A percentile compares a stretch with the other conserved stretches of the same genome.
Evolutionary conservation across 23 red algal genomes (phyloP).

Genomic region (Agarophyton chilense): DNA sequence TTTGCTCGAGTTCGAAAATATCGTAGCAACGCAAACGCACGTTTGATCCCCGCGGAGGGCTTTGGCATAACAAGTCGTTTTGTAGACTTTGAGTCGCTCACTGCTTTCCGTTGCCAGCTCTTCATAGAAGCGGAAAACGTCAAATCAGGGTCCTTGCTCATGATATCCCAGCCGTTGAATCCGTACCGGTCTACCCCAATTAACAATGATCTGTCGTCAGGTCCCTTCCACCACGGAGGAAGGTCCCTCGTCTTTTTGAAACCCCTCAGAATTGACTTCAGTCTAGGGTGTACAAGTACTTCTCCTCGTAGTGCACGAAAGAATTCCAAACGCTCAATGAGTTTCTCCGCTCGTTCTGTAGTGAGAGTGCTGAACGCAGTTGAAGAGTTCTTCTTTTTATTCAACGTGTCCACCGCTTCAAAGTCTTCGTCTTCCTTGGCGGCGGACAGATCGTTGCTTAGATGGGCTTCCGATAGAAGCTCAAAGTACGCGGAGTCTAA

Average conservation of each 20-base stretch:
- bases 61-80: slow-evolving; percentile 56
- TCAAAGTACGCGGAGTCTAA: slow-evolving; percentile 70
- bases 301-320: slow-evolving; percentile 79
- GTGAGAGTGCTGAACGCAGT: slow-evolving; percentile 66
- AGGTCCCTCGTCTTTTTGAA: slow-evolving; percentile 77
- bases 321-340: slow-evolving; percentile 83
- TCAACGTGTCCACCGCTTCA: slow-evolving; percentile 56
- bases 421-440: slow-evolving; percentile 66
- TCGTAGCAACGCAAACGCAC: slow-evolving; percentile 41
- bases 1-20: slow-evolving; percentile 64
- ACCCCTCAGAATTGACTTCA: slow-evolving; percentile 53
- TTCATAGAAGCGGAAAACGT: slow-evolving; percentile 59
- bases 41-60: slow-evolving; percentile 39
- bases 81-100: slow-evolving; percentile 6
- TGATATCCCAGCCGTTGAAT: slow-evolving; percentile 74
- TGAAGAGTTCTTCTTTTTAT: slow-evolving; percentile 52
- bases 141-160: slow-evolving; percentile 81
- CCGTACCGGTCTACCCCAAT: slow-evolving; percentile 93
- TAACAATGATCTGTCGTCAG: slow-evolving; percentile 82
- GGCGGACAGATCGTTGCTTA: slow-evolving; percentile 50
- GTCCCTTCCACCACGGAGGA: slow-evolving; percentile 86
- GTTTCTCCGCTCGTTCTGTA: slow-evolving; percentile 60
- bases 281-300: slow-evolving; percentile 51
- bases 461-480: slow-evolving; percentile 79
- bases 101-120: slow-evolving; percentile 30